Conservation (phyloP, 192 early-diverging fungal species). For the Paraglomus brasilianum region DNA sequence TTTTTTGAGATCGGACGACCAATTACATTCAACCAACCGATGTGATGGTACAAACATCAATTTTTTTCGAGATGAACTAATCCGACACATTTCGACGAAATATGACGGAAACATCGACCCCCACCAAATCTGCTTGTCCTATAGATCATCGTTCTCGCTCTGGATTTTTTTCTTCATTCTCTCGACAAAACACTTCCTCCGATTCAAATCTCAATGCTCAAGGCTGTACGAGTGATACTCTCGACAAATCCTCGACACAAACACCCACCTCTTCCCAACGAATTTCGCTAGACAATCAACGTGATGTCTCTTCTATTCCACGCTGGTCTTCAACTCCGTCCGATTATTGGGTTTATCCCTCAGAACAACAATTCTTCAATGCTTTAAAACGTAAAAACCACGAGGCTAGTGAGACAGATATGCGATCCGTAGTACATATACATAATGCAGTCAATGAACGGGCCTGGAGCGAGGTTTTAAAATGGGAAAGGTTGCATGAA, state of each 20-base stretch:
- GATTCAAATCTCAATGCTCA: neutral
- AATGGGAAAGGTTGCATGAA: conserved; percentile 71
- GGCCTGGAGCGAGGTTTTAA: conserved; percentile 82
- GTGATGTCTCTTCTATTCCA: conserved; percentile 79
- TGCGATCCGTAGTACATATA: conserved; percentile 87
- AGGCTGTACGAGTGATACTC: conserved; percentile 17
- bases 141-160: conserved; percentile 2
- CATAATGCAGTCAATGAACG: conserved; percentile 94
- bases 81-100: too few relatives aligned
- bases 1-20: too few relatives aligned
- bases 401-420: conserved; percentile 76
- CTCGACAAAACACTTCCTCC: neutral
- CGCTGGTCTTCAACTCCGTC: conserved; percentile 42
- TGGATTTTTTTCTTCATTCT: neutral
- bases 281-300: conserved; percentile 52
- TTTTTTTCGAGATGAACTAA: too few relatives aligned
- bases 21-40: too few relatives aligned
- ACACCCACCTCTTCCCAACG: conserved; percentile 41
- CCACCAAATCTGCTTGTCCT: neutral
- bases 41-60: too few relatives aligned
- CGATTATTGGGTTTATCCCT: conserved; percentile 83
- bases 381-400: conserved; percentile 93
- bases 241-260: conserved; percentile 57
- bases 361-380: conserved; percentile 95
- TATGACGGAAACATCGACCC: too few relatives aligned